Conservation (phyloP, 257 asterid species). For the Lithospermum erythrorhizon region DNA sequence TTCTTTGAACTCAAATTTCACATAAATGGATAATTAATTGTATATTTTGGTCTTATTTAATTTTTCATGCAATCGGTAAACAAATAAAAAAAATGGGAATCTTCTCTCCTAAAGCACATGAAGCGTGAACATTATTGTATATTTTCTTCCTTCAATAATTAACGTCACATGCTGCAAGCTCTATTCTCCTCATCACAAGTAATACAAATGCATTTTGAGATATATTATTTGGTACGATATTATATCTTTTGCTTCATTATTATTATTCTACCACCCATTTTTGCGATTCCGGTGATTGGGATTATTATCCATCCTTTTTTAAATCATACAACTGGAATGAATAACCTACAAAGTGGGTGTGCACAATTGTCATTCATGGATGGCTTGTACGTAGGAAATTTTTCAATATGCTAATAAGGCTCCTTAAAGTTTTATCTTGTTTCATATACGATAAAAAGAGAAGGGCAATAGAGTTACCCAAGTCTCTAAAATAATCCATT, state of each 20-base stretch:
- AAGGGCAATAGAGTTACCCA: no score
- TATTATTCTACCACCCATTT: conserved; percentile 1
- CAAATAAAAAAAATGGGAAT: background rate
- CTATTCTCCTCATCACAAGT: conserved; percentile 5
- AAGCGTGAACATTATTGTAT: background rate
- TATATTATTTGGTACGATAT: background rate
- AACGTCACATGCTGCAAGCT: background rate
- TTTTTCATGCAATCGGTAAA: background rate
- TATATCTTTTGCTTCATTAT: background rate
- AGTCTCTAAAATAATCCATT: no score
- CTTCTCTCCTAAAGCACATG: background rate
- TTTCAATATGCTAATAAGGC: no score
- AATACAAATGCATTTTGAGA: background rate
- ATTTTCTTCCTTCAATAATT: background rate
- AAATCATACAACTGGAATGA: no score
- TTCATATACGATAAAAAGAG: no score
- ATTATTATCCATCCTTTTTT: no score
- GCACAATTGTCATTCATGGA: background rate
- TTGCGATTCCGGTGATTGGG: background rate
- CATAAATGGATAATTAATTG: background rate
- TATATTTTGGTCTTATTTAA: background rate
- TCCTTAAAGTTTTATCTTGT: no score
- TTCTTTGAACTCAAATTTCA: background rate
- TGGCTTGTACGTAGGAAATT: background rate
- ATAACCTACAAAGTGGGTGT: no score